Evolutionary conservation across 225 moss, liverwort and hornwort species (phyloP).

Genomic region (Pseudoscleropodium purum): DNA sequence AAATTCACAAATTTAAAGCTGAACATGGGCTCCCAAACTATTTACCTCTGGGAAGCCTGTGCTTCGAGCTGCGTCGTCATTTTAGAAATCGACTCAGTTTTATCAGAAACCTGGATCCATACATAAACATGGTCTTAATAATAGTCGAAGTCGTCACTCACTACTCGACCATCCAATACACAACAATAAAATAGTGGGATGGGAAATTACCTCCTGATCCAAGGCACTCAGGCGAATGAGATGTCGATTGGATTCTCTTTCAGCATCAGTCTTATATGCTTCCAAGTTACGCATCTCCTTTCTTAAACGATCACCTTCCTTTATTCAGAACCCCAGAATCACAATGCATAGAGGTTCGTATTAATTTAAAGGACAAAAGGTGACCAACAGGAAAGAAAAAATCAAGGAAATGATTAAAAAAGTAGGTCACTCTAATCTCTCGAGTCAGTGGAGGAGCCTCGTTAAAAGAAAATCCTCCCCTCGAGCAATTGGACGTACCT

Average conservation of each 20-base stretch:
- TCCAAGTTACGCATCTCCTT: slow-evolving; percentile 74
- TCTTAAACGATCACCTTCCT: slow-evolving; percentile 78
- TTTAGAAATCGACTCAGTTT: slow-evolving; percentile 67
- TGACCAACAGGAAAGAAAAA: neutral
- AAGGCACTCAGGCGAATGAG: slow-evolving; percentile 89
- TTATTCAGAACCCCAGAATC: slow-evolving; percentile 3
- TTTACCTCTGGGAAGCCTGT: slow-evolving; percentile 68
- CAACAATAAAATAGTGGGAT: neutral
- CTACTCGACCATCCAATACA: neutral
- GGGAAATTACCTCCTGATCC: slow-evolving; percentile 78
- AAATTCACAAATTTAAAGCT: neutral
- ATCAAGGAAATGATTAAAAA: neutral
- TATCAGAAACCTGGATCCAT: slow-evolving; percentile 76
- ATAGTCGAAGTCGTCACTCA: neutral
- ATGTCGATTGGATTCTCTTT: slow-evolving; percentile 77
- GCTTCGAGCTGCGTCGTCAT: slow-evolving; percentile 66
- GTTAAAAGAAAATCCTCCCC: neutral
- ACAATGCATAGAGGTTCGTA: neutral
- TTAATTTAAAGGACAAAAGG: neutral
- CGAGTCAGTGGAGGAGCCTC: neutral
- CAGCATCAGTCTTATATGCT: slow-evolving; percentile 68
- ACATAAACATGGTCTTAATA: neutral
- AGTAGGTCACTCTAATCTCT: neutral
- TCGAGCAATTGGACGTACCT: slow-evolving; percentile 29
- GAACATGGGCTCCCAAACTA: neutral